These are phyloP conservation scores for Whalleya microplaca DNA, from an alignment of 2,329 filamentous ascomycete species.

Conservation along the genomic window DNA sequence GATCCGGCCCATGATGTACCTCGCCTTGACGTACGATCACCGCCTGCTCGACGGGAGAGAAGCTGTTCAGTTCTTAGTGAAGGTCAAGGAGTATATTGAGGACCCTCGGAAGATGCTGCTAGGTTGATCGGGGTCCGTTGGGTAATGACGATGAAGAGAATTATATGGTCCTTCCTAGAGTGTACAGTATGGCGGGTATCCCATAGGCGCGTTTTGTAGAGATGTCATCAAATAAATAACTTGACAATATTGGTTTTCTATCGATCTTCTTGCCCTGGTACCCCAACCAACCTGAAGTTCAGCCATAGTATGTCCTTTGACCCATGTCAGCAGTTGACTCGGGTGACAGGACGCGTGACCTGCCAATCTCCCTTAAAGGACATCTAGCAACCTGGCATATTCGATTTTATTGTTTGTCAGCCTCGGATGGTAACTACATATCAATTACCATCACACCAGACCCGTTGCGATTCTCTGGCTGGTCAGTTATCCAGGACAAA, in stretches of 20 bases:
- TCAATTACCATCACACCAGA: too few species aligned
- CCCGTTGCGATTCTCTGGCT: too few species aligned
- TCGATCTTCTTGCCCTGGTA: background rate
- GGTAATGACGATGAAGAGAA: conserved; percentile 5
- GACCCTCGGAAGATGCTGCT: conserved; percentile 92
- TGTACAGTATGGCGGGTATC: conserved; percentile 21
- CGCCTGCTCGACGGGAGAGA: conserved; percentile 92
- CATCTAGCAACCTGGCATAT: too few species aligned
- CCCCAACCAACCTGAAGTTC: too few species aligned
- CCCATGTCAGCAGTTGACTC: too few species aligned
- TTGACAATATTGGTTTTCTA: background rate
- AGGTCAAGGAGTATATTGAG: conserved; percentile 97
- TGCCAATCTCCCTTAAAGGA: too few species aligned
- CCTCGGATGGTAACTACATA: too few species aligned
- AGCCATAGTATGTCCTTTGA: too few species aligned
- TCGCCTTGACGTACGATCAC: conserved; percentile 97
- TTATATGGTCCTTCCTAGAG: conserved; percentile 14
- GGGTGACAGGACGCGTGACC: too few species aligned
- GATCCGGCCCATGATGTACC: conserved; percentile 99
- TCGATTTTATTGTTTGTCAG: too few species aligned
- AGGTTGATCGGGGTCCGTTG: conserved; percentile 13
- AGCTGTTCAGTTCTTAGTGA: conserved; percentile 93
- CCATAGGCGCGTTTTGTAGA: background rate
- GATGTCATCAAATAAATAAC: conserved; percentile 14
- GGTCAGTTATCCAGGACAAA: too few species aligned